Conservation (phyloP, 1,284 basidiomycete genomes). For the Tremellales sp. region DNA sequence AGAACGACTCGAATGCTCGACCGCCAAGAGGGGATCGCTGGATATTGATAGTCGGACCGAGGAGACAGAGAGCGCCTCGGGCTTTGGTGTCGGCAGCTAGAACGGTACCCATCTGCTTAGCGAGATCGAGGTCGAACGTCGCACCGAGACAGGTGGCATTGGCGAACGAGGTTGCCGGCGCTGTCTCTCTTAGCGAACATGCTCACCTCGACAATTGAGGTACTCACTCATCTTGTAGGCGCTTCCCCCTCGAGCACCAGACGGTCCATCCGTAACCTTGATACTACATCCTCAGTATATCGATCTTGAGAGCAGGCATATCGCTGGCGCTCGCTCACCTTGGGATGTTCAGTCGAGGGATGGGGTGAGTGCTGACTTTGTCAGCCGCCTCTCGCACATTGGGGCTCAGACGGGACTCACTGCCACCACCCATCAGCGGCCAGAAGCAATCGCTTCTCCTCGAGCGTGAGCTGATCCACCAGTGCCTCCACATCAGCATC, state of each 20-base stretch:
- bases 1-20: slow-evolving; percentile 50
- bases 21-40: slow-evolving; percentile 71
- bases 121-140: slow-evolving; percentile 56
- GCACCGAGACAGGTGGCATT: slow-evolving; percentile 55
- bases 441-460: slow-evolving; percentile 37
- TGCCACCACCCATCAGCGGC: slow-evolving; percentile 36
- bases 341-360: slow-evolving; percentile 39
- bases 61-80: slow-evolving; percentile 42
- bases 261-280: slow-evolving; percentile 33
- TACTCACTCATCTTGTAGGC: slow-evolving; percentile 30
- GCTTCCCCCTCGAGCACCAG: slow-evolving; percentile 25
- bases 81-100: slow-evolving; percentile 66
- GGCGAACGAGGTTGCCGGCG: slow-evolving; percentile 61
- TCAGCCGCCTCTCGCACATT: neutral
- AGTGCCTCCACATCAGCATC: slow-evolving; percentile 20
- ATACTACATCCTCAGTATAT: slow-evolving; percentile 7
- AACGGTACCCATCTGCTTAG: slow-evolving; percentile 56
- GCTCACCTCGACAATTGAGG: slow-evolving; percentile 1
- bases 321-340: slow-evolving; percentile 16
- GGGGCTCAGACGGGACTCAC: slow-evolving; percentile 17
- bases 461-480: slow-evolving; percentile 18
- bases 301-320: neutral
- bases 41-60: slow-evolving; percentile 76
- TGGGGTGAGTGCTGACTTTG: slow-evolving; percentile 24
- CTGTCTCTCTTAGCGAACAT: slow-evolving; percentile 8